A percentile compares a stretch with the other conserved stretches of the same genome.
Conservation (phyloP, 495 filamentous ascomycete species). For the Hyaloscypha hepaticicola region DNA sequence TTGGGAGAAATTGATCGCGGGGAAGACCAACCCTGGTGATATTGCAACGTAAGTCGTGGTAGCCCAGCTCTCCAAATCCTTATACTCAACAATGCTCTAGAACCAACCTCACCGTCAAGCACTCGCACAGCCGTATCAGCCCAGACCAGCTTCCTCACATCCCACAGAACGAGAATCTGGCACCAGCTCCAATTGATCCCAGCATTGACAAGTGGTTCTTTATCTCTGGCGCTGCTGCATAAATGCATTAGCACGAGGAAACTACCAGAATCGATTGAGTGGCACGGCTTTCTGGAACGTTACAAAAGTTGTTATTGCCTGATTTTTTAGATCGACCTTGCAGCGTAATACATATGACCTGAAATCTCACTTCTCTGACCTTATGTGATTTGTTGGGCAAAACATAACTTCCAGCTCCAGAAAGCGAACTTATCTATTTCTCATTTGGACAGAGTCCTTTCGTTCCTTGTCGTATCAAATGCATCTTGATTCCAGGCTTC, state of each 20-base stretch:
- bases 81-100: constrained; percentile 47
- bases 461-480: too few species aligned
- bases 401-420: neutral
- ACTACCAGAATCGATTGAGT: neutral
- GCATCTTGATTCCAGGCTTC: too few species aligned
- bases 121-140: constrained; percentile 66
- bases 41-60: constrained; percentile 73
- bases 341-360: neutral
- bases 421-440: too few species aligned
- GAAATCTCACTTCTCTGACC: too few species aligned
- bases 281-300: constrained; percentile 13
- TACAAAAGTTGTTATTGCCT: constrained; percentile 20
- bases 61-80: neutral
- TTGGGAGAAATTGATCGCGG: constrained; percentile 92
- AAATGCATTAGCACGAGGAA: constrained; percentile 34
- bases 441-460: too few species aligned
- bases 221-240: constrained; percentile 95
- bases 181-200: constrained; percentile 86
- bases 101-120: constrained; percentile 71
- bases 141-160: constrained; percentile 66
- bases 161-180: constrained; percentile 70
- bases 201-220: constrained; percentile 99
- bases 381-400: neutral
- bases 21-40: constrained; percentile 71
- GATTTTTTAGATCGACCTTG: constrained; percentile 9